Base-by-base conservation (phyloP, 2,329 filamentous ascomycete species). In the Hirsutella rhossiliensis region DNA sequence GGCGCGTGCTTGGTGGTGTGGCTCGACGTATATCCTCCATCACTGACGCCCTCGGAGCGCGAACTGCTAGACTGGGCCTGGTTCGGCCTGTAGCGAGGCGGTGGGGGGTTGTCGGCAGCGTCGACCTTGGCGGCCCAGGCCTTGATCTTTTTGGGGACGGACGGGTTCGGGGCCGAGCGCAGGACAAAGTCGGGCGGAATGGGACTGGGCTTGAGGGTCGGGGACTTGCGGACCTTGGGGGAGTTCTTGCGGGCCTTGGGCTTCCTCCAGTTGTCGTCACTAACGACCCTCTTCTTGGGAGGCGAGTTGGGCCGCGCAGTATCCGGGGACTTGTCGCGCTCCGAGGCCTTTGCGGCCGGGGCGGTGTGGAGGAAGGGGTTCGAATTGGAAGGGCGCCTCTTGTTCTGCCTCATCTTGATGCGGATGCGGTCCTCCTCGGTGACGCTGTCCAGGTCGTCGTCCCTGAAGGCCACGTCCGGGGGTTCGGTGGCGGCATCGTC, bases 231-330 rank as follows among this genome's bases (percentile, higher is more conserved):
- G 4, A 52, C 49, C 46, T 63, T 62, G 2, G 66, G 60, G 9
- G 71, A 63, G 45, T 61, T 71, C 46, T 68, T 72, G 47, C 71
- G 73, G 47, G 70, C 72, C 48, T 73, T 75, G 60, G 64, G 62
- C 47, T 79, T 81, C 64, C 78, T 78, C 85, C 90, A 97, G 64
- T 95, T 86, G 44, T 85, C 84, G 65, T 97, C 90, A 60, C 89
- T 96, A 48, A 96, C 79, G 43, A 97, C 87, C 50, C 89, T 79
- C 71, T 94, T 96, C 65, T 87, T 88, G 15, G 90, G 90, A 39
- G 86, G 78, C 41, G 71, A 62, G 43, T 34, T 28, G 11, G 43
- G 37, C 78, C 58, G 64, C 53, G 45, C 44, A 42, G 49, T 17
- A 41, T 50, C 43, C 43, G 45, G 31, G 43, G 50, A 11, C 43